phyloP scores from a whole-genome alignment of 129 eudicot genomes.

The Artemisia annua region DNA sequence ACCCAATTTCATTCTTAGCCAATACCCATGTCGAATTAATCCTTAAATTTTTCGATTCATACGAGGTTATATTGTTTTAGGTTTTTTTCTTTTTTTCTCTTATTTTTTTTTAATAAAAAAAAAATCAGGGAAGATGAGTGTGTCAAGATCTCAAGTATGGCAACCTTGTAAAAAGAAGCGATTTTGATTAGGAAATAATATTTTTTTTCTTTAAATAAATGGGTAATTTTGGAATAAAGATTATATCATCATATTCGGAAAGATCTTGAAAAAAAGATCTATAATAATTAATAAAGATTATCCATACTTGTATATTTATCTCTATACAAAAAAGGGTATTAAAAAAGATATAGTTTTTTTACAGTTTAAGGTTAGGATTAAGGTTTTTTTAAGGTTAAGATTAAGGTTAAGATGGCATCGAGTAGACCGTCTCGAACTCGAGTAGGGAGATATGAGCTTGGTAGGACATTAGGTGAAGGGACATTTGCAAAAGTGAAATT shows the following conservation, averaged over 20 bases:
- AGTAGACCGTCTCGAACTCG: slow-evolving; percentile 55
- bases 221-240: slow-evolving; percentile 5
- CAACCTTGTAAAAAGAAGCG: slow-evolving; percentile 98
- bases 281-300: slow-evolving; percentile 17
- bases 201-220: background rate
- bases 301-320: slow-evolving; percentile 29
- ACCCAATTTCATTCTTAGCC: background rate
- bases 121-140: slow-evolving; percentile 56
- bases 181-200: slow-evolving; percentile 22
- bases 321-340: background rate
- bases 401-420: slow-evolving; percentile 25
- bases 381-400: background rate
- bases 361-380: slow-evolving; percentile 17
- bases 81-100: slow-evolving; percentile 9
- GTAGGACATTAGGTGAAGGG: slow-evolving; percentile 88
- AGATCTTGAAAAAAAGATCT: slow-evolving; percentile 10
- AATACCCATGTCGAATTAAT: background rate
- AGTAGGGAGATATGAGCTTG: slow-evolving; percentile 80
- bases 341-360: background rate
- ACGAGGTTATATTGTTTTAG: slow-evolving; percentile 9
- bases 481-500: slow-evolving; percentile 85
- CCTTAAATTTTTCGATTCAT: background rate
- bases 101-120: background rate
- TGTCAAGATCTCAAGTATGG: slow-evolving; percentile 86
- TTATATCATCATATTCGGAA: background rate